Conservation (phyloP, 768 basidiomycete genomes). For the Tubosaeta brunneosetosa region DNA sequence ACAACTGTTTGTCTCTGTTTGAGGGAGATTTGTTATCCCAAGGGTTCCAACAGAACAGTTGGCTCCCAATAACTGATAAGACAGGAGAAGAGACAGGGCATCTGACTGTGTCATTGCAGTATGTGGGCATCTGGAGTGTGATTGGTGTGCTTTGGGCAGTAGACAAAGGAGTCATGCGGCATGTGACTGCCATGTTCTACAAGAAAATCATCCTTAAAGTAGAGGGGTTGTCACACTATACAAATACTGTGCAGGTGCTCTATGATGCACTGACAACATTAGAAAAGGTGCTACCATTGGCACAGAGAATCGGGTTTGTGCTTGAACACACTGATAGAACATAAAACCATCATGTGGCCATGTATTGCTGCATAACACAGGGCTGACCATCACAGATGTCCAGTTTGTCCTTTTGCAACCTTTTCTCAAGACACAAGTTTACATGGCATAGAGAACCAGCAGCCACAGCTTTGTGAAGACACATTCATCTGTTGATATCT, state of each 20-base stretch:
- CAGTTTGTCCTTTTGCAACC: slow-evolving; percentile 62
- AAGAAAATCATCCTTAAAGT: slow-evolving; percentile 13
- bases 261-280: slow-evolving; percentile 14
- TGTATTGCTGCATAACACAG: slow-evolving; percentile 96
- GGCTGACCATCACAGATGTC: slow-evolving; percentile 90
- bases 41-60: too few relatives aligned
- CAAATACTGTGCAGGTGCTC: slow-evolving; percentile 17
- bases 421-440: slow-evolving; percentile 72
- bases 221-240: slow-evolving; percentile 7
- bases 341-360: slow-evolving; percentile 74
- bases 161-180: slow-evolving; percentile 21
- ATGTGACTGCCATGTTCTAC: slow-evolving; percentile 21
- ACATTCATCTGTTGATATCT: slow-evolving; percentile 94
- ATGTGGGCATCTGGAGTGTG: slow-evolving; percentile 29
- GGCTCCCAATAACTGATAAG: too few relatives aligned
- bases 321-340: slow-evolving; percentile 8
- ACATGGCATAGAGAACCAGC: slow-evolving; percentile 77
- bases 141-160: slow-evolving; percentile 36
- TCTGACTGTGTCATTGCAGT: slow-evolving; percentile 30
- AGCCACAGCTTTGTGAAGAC: slow-evolving; percentile 90
- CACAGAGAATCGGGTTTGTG: slow-evolving; percentile 25
- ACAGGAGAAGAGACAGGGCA: slow-evolving; percentile 17
- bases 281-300: slow-evolving; percentile 13
- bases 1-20: too few relatives aligned
- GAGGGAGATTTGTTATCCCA: too few relatives aligned